phyloP scores from a whole-genome alignment of 2,329 filamentous ascomycete species.

The Fusarium staphyleae region DNA sequence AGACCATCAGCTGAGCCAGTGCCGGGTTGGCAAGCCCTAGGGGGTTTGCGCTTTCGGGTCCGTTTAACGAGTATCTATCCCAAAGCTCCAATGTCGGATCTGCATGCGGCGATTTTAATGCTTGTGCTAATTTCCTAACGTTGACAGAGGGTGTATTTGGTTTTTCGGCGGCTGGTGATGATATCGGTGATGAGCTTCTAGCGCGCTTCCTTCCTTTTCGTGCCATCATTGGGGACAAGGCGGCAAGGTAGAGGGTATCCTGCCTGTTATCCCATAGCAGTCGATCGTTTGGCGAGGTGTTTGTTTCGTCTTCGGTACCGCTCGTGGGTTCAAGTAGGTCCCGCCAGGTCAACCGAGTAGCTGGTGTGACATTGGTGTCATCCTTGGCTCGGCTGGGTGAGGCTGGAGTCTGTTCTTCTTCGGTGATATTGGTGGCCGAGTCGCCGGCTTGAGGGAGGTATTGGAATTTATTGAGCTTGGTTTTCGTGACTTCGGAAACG shows the following conservation, averaged over 20 bases:
- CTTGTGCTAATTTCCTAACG: conserved; percentile 63
- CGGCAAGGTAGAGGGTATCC: conserved; percentile 50
- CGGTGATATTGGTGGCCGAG: conserved; percentile 18
- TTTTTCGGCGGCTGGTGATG: conserved; percentile 66
- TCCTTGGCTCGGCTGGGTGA: conserved; percentile 23
- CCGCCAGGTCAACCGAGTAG: conserved; percentile 62
- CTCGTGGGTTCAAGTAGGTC: conserved; percentile 60
- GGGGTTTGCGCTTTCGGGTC: conserved; percentile 50
- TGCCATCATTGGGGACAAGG: conserved; percentile 57
- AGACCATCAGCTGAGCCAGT: conserved; percentile 71
- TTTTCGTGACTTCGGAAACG: conserved; percentile 66
- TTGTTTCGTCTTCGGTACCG: conserved; percentile 54
- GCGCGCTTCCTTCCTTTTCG: conserved; percentile 70
- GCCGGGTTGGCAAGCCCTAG: conserved; percentile 61
- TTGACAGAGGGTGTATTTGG: conserved; percentile 59
- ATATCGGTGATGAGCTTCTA: conserved; percentile 75
- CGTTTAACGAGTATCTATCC: conserved; percentile 71
- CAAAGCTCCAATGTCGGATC: conserved; percentile 79
- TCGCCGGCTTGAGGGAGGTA: conserved; percentile 43
- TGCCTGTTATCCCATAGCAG: conserved; percentile 66
- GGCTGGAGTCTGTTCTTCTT: conserved; percentile 18
- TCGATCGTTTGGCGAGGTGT: conserved; percentile 65
- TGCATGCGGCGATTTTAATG: conserved; percentile 70
- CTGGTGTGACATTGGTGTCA: conserved; percentile 52
- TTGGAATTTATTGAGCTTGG: conserved; percentile 66